Evolutionary conservation across 129 eudicot species (phyloP), one percentile per base, ranked within the genome.

Genomic region (Erigeron canadensis): DNA sequence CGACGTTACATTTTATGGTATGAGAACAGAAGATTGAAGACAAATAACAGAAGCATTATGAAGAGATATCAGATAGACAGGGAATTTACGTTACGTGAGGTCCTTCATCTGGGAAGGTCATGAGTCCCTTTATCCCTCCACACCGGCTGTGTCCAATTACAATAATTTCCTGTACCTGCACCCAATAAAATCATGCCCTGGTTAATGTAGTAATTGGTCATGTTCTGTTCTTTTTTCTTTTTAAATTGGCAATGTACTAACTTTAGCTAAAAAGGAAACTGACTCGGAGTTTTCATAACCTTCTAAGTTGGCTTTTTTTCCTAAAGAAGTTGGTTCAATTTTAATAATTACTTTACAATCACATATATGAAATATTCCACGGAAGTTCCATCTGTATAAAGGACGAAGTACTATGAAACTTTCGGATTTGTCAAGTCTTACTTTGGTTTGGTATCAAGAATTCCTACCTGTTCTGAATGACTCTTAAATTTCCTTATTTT

Each of bases 41-140:
- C 5, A 8, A 40, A 3, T 6, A 4, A 15, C 0, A 17, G 6
- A 63, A 39, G 1, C 39, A 55, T n/a, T 40, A 7, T 63, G 40
- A 23, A 58, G 5, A n/a, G 22, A 38, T 48, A 63, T 63, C 23
- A 4, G 50, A 16, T 28, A 60, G 12, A 39, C 40, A 40, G 46
- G n/a, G 11, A 59, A 62, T 37, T 82, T 85, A 93, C 98, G 98
- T 93, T 45, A 80, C 7, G 68, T 55, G 69, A 51, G 89, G 79
- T 60, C 97, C 97, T 28, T 87, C 96, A 18, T 78, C 87, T 16
- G 96, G 84, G 88, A 95, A 81, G 44, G 99, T 85, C 99, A 95
- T 90, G 82, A 95, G 95, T 67, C 99, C 99, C 80, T 90, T 95
- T 66, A 95, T 90, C 56, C 99, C 99, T 77, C 99, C 99, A 75